Percentiles rank a stretch among this genome's conserved stretches.
phyloP scores from a whole-genome alignment of 2,329 filamentous ascomycete species.

The Aspergillus sclerotialis region DNA sequence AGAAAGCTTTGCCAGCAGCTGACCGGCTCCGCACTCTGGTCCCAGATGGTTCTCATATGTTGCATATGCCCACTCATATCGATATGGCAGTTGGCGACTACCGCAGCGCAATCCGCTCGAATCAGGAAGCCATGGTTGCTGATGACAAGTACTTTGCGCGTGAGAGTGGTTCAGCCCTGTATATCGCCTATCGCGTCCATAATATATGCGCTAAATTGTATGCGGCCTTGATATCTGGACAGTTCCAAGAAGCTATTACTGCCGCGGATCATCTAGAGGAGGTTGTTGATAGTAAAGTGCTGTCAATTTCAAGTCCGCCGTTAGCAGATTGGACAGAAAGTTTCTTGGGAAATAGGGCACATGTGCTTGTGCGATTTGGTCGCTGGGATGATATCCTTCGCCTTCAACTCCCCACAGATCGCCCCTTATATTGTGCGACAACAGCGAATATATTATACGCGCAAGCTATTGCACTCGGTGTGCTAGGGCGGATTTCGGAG shows the following conservation, averaged over 20 bases:
- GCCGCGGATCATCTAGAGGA: slow-evolving; percentile 10
- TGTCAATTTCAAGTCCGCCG: slow-evolving; percentile 58
- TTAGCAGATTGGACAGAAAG: slow-evolving; percentile 73
- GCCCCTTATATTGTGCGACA: slow-evolving; percentile 57
- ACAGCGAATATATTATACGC: slow-evolving; percentile 61
- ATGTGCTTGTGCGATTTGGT: slow-evolving; percentile 66
- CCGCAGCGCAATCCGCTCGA: slow-evolving; percentile 56
- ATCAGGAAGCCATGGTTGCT: slow-evolving; percentile 56
- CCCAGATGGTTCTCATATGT: slow-evolving; percentile 61
- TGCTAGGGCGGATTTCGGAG: slow-evolving; percentile 44
- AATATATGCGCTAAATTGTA: slow-evolving; percentile 14
- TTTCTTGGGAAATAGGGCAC: slow-evolving; percentile 58
- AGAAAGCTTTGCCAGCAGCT: slow-evolving; percentile 53
- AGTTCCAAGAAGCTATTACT: slow-evolving; percentile 9
- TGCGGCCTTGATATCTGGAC: slow-evolving; percentile 10
- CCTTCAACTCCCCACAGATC: slow-evolving; percentile 50
- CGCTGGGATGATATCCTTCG: slow-evolving; percentile 58
- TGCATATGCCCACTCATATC: slow-evolving; percentile 71
- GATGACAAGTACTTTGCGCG: slow-evolving; percentile 58
- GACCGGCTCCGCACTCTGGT: slow-evolving; percentile 56
- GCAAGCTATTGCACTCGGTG: slow-evolving; percentile 57
- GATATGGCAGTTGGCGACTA: slow-evolving; percentile 70
- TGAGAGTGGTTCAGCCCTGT: slow-evolving; percentile 7
- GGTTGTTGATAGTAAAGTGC: slow-evolving; percentile 50
- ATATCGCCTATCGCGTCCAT: slow-evolving; percentile 17